Base-by-base conservation (phyloP, 1,284 basidiomycete species). In the Cystobasidium slooffiae region DNA sequence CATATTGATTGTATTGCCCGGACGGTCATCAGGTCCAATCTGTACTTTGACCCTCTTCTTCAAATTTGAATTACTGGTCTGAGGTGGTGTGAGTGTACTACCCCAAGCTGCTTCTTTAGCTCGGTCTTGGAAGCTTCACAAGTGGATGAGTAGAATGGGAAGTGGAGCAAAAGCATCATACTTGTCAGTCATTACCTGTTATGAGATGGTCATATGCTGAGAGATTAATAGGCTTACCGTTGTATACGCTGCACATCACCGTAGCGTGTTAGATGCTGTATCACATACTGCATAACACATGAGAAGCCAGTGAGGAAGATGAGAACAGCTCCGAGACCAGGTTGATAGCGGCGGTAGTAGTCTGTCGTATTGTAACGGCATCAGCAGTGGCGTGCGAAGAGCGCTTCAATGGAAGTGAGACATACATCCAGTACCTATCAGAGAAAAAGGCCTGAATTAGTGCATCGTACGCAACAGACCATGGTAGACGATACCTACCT, bases 321-420 rank as follows among this genome's bases (percentile, higher is more conserved):
- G 69, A 91, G 76, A 43, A 94, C 94, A 44, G 87, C 87, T 75
- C 88, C 88, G 77, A 97, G 86, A 53, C 94, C 93, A 22, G 94
- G 94, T 55, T 94, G 88, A 86, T 91, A 97, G 75, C 94, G 89
- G 46, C 91, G 88, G 83, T 97, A 97, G 82, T 95, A 96, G 82
- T 97, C 96, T 59, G 88, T 89, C 31, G 89, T 12, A 3, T 10
- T 67, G 24, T 61, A 16, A 4, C n/a, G 3, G 5, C 7, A 43
- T 66, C n/a, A 58, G 41, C 41, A 53, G 41, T 37, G 43, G 0
- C 41, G 22, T 7, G 31, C 43, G 18, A 22, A 37, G 55, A 22
- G 43, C 65, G 62, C 68, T 41, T 72, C 47, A 37, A 37, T 9
- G 43, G 16, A 6, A 18, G 47, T 18, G 16, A 41, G 55, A 68